Base-by-base conservation (phyloP, 768 basidiomycete species). In the Leccinum longicurvipes region DNA sequence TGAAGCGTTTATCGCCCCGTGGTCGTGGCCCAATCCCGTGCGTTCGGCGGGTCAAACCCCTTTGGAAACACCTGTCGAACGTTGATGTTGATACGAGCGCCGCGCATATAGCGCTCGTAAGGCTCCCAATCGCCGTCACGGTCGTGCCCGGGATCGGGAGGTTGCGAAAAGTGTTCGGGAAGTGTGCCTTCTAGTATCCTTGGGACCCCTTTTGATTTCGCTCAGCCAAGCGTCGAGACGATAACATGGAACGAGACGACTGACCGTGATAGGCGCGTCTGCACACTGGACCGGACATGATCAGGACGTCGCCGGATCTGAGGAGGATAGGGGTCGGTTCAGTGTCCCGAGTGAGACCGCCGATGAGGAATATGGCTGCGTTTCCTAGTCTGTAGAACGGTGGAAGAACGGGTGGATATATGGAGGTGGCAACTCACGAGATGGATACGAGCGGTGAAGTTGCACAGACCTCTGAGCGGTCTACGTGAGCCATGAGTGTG, bases 401-500 rank as follows among this genome's bases (percentile, higher is more conserved):
- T 19, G 52, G 31, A 32, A 19, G n/a, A 32, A 21, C 3, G 19
- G 34, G 17, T 11, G 49, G 21, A 17, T 12, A 17, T 9, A 15
- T 10, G 31, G 17, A n/a, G 19, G 27, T 47, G 17, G 47, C 46
- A 47, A 71, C 89, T 63, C 61, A 95, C 94, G 94, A 97, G 49
- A 99, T 85, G 0, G 93, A 97, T 6, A 98, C 91, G 0, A 99
- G 80, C 0, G 96, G 96, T 0, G 92, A 87, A 5, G 91, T 91
- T 2, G 92, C 85, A 63, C 94, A 96, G 9, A 96, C 80, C 73
- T 99, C 96, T 21, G 95, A 93, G 19, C 91, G 89, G 71, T 99
- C 96, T n/a, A 97, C 92, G 69, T 99, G 96, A 0, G 84, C 96
- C 89, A 98, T 98, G 19, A 99, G 82, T 0, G 93, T 91, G 60